Conservation (phyloP, 371 early-diverging fungal species). For the Rhizopus delemar region DNA sequence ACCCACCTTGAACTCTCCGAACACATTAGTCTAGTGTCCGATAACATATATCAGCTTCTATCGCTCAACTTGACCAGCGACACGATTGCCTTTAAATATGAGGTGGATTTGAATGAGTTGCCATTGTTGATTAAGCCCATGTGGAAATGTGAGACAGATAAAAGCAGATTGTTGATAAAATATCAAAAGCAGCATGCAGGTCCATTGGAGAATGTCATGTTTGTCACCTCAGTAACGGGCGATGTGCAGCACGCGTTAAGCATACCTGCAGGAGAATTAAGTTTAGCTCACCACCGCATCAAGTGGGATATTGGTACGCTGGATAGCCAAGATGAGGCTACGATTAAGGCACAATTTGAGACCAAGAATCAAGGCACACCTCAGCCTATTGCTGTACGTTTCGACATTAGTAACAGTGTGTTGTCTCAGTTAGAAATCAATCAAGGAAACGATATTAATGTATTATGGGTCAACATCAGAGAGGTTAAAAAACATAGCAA, state of each 20-base stretch:
- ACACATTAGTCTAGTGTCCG: constrained; percentile 28
- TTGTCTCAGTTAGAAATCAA: constrained; percentile 32
- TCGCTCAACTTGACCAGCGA: constrained; percentile 22
- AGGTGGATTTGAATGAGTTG: constrained; percentile 29
- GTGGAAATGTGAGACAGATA: constrained; percentile 60
- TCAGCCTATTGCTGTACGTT: constrained; percentile 53
- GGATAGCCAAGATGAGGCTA: constrained; percentile 31
- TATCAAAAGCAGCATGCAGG: constrained; percentile 35
- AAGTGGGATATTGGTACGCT: constrained; percentile 52
- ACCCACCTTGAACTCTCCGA: constrained; percentile 27
- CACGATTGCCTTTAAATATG: constrained; percentile 46
- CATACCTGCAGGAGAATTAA: constrained; percentile 57
- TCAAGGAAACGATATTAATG: constrained; percentile 18
- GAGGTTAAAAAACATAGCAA: constrained; percentile 24
- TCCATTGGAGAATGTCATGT: constrained; percentile 39
- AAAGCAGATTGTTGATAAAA: constrained; percentile 54
- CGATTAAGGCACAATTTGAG: constrained; percentile 55
- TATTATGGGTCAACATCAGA: constrained; percentile 28
- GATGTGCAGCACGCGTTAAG: constrained; percentile 53
- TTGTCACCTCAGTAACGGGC: constrained; percentile 51
- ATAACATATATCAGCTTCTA: constrained; percentile 32
- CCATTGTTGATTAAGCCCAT: constrained; percentile 54
- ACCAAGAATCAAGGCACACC: constrained; percentile 43
- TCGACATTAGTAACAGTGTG: constrained; percentile 44
- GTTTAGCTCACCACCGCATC: constrained; percentile 53